Percentiles rank a stretch among this genome's conserved stretches.
These are phyloP conservation scores for Ustilago nuda DNA, from an alignment of 1,284 basidiomycete genomes.

Conservation along the genomic window DNA sequence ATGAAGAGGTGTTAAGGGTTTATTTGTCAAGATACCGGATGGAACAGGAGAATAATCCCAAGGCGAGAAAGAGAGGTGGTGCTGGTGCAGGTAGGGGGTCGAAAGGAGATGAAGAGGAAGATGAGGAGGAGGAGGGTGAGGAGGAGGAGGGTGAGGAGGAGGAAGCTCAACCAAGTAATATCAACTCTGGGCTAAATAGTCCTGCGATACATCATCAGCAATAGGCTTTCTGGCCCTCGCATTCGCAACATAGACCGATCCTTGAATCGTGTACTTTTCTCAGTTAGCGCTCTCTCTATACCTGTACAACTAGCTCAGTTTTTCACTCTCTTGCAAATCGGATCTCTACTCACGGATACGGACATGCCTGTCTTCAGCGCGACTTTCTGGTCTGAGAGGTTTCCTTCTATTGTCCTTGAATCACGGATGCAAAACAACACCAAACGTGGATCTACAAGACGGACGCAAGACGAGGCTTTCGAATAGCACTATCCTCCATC, in stretches of 20 bases:
- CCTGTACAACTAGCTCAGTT: conserved; percentile 15
- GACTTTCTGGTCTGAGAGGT: not conserved
- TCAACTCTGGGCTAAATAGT: conserved; percentile 9
- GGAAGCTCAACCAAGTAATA: not conserved
- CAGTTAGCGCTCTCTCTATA: not conserved
- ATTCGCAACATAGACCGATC: conserved; percentile 4
- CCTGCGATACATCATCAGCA: conserved; percentile 3
- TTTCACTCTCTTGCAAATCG: not conserved
- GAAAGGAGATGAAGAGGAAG: not conserved
- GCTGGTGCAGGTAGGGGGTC: not conserved
- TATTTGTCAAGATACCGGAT: conserved; percentile 78
- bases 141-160: conserved; percentile 11
- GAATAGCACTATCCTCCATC: conserved; percentile 2
- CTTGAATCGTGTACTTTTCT: conserved; percentile 2
- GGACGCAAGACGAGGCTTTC: conserved; percentile 26
- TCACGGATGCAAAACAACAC: not conserved
- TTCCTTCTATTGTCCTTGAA: not conserved
- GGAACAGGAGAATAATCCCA: conserved; percentile 43
- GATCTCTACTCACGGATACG: not conserved
- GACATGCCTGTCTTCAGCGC: not conserved
- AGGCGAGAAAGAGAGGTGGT: conserved; percentile 6
- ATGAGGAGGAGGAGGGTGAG: conserved; percentile 7
- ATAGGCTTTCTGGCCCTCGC: not conserved
- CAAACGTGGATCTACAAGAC: conserved; percentile 14
- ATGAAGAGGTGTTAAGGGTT: conserved; percentile 87